Evolutionary conservation across 2,329 filamentous ascomycete genomes (phyloP), one percentile per base, ranked within the genome.

Genomic region (Sporothrix curviconia): DNA sequence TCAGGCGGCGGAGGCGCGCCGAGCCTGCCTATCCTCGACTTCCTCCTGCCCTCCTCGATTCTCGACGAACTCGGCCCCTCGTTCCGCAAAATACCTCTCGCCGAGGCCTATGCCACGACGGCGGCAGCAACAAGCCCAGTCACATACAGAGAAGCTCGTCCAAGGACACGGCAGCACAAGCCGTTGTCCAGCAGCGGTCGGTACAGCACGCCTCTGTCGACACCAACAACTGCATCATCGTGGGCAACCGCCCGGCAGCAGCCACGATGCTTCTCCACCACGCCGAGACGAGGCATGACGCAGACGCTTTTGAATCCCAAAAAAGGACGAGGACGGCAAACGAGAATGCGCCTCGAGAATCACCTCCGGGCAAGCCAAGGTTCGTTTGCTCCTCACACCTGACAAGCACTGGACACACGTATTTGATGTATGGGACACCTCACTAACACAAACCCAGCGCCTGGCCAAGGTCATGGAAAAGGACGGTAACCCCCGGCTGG

Each of bases 321-420:
- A 86, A 64, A 80, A 79, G 57, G 89, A 94, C 69, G 89, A 95
- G 32, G 84, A 92, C 56, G 92, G 92, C 25, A 86, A 90, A n/a
- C n/a, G n/a, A 82, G 86, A 19, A 90, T 96, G 85, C 76, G 76
- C 64, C 79, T 99, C 24, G 86, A 87, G 55, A 95, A 97, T 61
- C 95, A 91, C 0, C 81, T 89, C 2, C 82, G 92, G 50, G 92
- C 92, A 40, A n/a, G 86, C 88, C 42, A 83, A 88, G 74, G 89
- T 91, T 78, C 51, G 76, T 43, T 6, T 17, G 3, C 22, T n/a
- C n/a, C n/a, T n/a, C n/a, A n/a, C n/a, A n/a, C n/a, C n/a, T n/a
- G n/a, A n/a, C n/a, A n/a, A n/a, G n/a, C n/a, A n/a, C n/a, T n/a
- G n/a, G n/a, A n/a, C n/a, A n/a, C n/a, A n/a, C n/a, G n/a, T n/a